phyloP scores from a whole-genome alignment of 2,329 filamentous ascomycete species.

The Pseudocercospora ulei region DNA sequence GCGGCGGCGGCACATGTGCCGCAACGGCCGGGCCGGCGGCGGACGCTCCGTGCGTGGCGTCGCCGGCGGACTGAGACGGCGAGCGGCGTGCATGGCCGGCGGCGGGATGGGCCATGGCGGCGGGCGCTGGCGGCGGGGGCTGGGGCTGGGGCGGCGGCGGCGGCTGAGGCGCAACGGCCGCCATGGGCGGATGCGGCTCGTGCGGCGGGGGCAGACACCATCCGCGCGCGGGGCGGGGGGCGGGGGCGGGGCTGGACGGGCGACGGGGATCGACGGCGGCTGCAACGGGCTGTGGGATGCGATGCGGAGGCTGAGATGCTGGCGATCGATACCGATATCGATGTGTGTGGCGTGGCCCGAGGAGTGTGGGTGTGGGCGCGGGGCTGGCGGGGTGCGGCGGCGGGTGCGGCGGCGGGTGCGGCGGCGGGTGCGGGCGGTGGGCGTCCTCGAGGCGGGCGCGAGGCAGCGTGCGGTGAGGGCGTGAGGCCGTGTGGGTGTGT shows the following conservation, averaged over 20 bases:
- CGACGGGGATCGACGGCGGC: too few species aligned
- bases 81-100: conserved; percentile 25
- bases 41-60: conserved; percentile 29
- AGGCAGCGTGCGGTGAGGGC: conserved; percentile 1
- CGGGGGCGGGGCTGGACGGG: too few species aligned
- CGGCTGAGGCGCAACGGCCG: conserved; percentile 28
- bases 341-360: too few species aligned
- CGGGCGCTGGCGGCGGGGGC: conserved; percentile 23
- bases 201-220: too few species aligned
- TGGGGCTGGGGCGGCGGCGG: conserved; percentile 25
- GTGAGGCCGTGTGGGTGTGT: conserved; percentile 1
- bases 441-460: not conserved
- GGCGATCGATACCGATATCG: too few species aligned
- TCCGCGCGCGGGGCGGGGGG: conserved; percentile 7
- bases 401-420: too few species aligned
- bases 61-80: conserved; percentile 25
- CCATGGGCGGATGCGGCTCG: conserved; percentile 28
- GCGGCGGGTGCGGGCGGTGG: too few species aligned
- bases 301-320: not conserved
- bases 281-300: conserved; percentile 1
- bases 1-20: conserved; percentile 35
- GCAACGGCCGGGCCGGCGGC: conserved; percentile 29
- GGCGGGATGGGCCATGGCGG: conserved; percentile 22
- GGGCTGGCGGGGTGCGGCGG: too few species aligned
- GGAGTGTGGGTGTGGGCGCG: too few species aligned